Percentiles rank a stretch among this genome's conserved stretches.
Conservation (phyloP, 352 stramenopile species). For the Pythium coloratum region DNA sequence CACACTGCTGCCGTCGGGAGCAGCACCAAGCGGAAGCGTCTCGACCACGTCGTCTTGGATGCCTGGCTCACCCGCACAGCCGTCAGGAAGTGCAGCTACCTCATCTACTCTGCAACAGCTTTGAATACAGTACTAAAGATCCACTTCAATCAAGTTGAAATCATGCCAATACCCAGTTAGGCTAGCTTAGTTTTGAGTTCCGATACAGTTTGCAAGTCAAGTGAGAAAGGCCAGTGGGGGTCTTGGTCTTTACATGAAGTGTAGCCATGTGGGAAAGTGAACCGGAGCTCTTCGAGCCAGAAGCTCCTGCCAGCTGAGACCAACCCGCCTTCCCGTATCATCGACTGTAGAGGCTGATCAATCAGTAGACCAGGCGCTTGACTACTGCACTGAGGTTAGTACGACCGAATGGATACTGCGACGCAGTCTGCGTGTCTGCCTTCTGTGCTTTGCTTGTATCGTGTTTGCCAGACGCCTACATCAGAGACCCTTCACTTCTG, state of each 20-base stretch:
- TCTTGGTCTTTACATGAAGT: slow-evolving; percentile 6
- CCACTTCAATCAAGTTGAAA: not conserved
- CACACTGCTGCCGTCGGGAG: slow-evolving; percentile 30
- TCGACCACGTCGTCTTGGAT: not conserved
- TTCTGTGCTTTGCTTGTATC: not conserved
- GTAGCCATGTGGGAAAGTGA: slow-evolving; percentile 7
- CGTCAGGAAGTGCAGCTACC: not conserved
- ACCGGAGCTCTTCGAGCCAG: not conserved
- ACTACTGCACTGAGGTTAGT: not conserved
- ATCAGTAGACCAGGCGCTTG: no score
- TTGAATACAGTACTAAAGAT: not conserved
- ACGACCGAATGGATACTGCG: not conserved
- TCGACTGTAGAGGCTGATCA: not conserved
- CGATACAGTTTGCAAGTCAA: slow-evolving; percentile 12
- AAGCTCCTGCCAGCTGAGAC: slow-evolving; percentile 1
- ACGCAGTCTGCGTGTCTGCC: no score
- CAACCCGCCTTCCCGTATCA: not conserved
- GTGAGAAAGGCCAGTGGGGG: not conserved
- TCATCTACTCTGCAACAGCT: slow-evolving; percentile 12
- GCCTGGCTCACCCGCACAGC: not conserved
- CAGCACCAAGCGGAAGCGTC: not conserved
- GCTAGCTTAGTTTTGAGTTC: not conserved
- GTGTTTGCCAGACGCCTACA: not conserved
- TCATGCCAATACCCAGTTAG: not conserved
- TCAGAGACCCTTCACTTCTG: not conserved